Evolutionary conservation across 2,329 filamentous ascomycete species (phyloP).

Genomic region (Beauveria sp.): DNA sequence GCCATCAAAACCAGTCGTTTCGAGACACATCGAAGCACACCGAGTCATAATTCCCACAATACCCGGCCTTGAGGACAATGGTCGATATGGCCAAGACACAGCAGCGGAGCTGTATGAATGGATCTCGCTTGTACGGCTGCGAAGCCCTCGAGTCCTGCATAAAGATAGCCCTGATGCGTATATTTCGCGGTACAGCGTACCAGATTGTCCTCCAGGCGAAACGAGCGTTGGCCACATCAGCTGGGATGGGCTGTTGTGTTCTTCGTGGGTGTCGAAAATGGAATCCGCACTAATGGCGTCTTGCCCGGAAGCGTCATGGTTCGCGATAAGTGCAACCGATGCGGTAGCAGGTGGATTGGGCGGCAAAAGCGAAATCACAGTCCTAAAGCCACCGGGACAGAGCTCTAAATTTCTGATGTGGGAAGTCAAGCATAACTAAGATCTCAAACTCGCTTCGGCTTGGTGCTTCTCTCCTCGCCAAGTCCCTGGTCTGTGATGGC

Average conservation of each 20-base stretch:
- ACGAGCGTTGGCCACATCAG: conserved; percentile 40
- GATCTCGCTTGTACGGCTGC: conserved; percentile 59
- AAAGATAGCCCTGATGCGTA: conserved; percentile 59
- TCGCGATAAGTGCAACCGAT: conserved; percentile 44
- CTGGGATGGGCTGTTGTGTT: conserved; percentile 52
- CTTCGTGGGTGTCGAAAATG: conserved; percentile 42
- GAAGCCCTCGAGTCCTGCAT: conserved; percentile 53
- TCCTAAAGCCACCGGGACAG: conserved; percentile 43
- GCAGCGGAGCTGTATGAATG: conserved; percentile 64
- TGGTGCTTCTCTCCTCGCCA: conserved; percentile 57
- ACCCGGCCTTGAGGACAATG: conserved; percentile 29
- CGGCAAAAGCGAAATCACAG: conserved; percentile 41
- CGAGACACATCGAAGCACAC: conserved; percentile 5
- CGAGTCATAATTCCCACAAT: conserved; percentile 20
- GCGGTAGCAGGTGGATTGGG: conserved; percentile 39
- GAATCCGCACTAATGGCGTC: conserved; percentile 38
- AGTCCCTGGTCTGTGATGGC: conserved; percentile 62
- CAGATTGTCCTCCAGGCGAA: conserved; percentile 29
- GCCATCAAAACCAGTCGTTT: neutral
- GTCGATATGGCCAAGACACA: conserved; percentile 51
- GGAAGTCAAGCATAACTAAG: conserved; percentile 42
- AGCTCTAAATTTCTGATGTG: conserved; percentile 52
- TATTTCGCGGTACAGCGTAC: conserved; percentile 59
- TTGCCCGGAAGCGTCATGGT: conserved; percentile 43
- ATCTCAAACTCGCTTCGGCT: conserved; percentile 47